Conservation (phyloP, 345 rosid genomes). For the Eutrema japonicum region DNA sequence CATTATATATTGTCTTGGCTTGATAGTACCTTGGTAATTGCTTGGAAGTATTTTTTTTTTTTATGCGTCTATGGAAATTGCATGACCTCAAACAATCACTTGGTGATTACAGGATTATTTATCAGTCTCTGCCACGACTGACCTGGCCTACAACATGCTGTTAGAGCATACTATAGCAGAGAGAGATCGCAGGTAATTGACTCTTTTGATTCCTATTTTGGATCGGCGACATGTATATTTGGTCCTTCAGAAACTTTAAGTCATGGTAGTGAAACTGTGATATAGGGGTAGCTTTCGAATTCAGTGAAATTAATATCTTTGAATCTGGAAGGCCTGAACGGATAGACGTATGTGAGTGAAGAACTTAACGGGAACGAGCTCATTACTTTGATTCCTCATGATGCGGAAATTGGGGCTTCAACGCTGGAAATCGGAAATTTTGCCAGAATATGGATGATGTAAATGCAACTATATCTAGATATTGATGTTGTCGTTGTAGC, state of each 20-base stretch:
- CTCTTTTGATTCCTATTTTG: slow-evolving; percentile 15
- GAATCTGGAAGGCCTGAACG: slow-evolving; percentile 17
- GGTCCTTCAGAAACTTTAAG: not conserved
- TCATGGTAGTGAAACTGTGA: slow-evolving; percentile 9
- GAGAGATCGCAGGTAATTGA: slow-evolving; percentile 91
- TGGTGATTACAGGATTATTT: slow-evolving; percentile 80
- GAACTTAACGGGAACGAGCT: slow-evolving; percentile 17
- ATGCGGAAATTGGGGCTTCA: not conserved
- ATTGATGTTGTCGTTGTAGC: slow-evolving; percentile 9
- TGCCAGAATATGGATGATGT: slow-evolving; percentile 6
- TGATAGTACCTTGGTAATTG: slow-evolving; percentile 16
- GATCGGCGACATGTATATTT: slow-evolving; percentile 4
- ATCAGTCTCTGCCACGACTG: slow-evolving; percentile 75
- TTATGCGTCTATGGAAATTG: slow-evolving; percentile 1
- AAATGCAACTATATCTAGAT: not conserved
- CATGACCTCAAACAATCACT: slow-evolving; percentile 20
- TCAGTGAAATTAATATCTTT: not conserved
- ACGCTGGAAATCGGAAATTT: slow-evolving; percentile 3
- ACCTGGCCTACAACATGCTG: slow-evolving; percentile 79
- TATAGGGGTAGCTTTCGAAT: slow-evolving; percentile 11
- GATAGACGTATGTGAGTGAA: slow-evolving; percentile 5
- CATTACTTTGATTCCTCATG: slow-evolving; percentile 4
- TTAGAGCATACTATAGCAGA: slow-evolving; percentile 93
- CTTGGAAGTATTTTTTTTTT: slow-evolving; percentile 2
- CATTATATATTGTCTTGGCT: slow-evolving; percentile 12